Evolutionary conservation across 306 rosid genomes (phyloP).

Genomic region (Cucumis hystrix): DNA sequence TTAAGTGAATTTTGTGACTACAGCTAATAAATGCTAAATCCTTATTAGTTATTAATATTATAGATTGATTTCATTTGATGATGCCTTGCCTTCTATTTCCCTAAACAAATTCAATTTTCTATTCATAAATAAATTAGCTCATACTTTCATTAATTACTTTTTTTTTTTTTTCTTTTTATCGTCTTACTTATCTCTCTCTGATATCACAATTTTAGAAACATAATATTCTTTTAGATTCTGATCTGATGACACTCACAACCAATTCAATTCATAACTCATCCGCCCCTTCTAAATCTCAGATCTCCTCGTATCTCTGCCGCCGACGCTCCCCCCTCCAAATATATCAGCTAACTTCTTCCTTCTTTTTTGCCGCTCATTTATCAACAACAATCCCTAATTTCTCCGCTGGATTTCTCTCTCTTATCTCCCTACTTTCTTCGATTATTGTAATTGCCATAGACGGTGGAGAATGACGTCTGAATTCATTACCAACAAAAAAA

Average conservation of each 20-base stretch:
- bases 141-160: neutral
- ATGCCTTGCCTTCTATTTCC: neutral
- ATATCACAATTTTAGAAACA: neutral
- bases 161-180: neutral
- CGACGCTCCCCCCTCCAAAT: neutral
- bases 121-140: neutral
- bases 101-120: neutral
- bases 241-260: neutral
- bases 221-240: neutral
- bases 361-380: neutral
- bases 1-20: neutral
- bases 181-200: neutral
- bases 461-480: neutral
- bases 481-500: neutral
- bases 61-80: neutral
- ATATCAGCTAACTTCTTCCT: neutral
- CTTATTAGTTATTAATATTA: neutral
- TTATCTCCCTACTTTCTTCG: neutral
- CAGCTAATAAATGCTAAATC: neutral
- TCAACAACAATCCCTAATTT: neutral
- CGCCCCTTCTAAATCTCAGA: neutral
- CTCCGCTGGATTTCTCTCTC: neutral
- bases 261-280: neutral
- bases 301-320: neutral
- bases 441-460: neutral